Evolutionary conservation across 176 grass and related monocot genomes (phyloP), one percentile per base, ranked within the genome.

Genomic region (Dactylis glomerata): DNA sequence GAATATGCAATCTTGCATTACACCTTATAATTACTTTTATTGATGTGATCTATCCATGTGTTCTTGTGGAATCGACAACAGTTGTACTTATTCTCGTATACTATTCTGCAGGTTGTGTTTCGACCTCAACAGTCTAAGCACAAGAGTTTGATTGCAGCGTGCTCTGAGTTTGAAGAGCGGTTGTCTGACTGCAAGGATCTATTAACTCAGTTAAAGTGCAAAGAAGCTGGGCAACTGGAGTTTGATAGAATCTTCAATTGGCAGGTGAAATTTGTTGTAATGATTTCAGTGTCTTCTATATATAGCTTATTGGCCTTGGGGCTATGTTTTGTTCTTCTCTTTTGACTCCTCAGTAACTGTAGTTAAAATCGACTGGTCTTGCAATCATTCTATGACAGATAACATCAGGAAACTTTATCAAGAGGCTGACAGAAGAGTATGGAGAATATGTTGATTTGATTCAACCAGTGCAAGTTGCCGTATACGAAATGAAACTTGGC

Each of bases 401-500:
- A 73, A 90, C 89, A 75, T 91, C 92, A 33, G 73, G 80, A 14
- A 88, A 79, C 59, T 93, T 98, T 54, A 92, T 98, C 76, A 81
- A 92, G 55, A 90, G 79, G 58, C 87, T 98, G 40, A 93, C 92
- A 56, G 92, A 98, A 57, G 91, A 98, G 24, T 98, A 88, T 88
- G 75, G 58, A 3, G 92, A 98, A 56, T 98, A 93, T 90, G 17
- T 67, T 68, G 95, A 98, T 87, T 90, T 98, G 76, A 88, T 98
- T 88, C 89, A 93, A 86, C 95, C 95, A 85, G 77, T 95, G 83
- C 95, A 95, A 94, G 92, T 98, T 54, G 91, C 95, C 61, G 72
- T 98, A 40, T 98, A 98, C 54, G 95, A 98, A 90, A 92, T 98
- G 95, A 98, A 98, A 84, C 87, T 98, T 84, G 95, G 95, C 20